These are phyloP conservation scores for Oryza rufipogon DNA, from an alignment of 176 grass and related monocot genomes.

Conservation along the genomic window DNA sequence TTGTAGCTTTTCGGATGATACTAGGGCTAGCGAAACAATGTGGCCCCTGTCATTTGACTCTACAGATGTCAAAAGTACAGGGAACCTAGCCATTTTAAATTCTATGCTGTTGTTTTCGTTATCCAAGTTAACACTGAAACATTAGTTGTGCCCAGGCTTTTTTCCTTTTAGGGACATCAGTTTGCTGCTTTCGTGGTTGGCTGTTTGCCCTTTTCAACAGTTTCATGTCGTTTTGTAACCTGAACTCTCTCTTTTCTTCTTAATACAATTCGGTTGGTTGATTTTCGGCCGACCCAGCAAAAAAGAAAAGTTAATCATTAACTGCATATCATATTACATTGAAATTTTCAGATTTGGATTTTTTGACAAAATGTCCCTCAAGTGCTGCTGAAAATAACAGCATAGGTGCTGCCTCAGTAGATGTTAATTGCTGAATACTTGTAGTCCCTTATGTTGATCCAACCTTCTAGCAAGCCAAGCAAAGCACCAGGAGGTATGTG, in stretches of 20 bases:
- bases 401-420: background rate
- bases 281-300: too few relatives aligned
- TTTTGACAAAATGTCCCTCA: constrained; percentile 27
- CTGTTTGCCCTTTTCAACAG: too few relatives aligned
- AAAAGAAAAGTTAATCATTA: background rate
- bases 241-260: too few relatives aligned
- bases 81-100: background rate
- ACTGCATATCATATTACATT: background rate
- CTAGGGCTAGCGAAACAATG: background rate
- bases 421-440: constrained; percentile 43
- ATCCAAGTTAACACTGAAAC: constrained; percentile 9
- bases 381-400: constrained; percentile 9
- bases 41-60: constrained; percentile 18
- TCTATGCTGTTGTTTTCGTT: background rate
- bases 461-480: constrained; percentile 49
- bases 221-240: too few relatives aligned
- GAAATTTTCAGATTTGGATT: constrained; percentile 2
- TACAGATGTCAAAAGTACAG: background rate
- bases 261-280: too few relatives aligned
- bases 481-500: background rate
- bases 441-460: constrained; percentile 47
- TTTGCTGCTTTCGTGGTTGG: too few relatives aligned
- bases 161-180: too few relatives aligned
- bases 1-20: constrained; percentile 17
- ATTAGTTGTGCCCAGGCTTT: too few relatives aligned